Conservation (phyloP, 768 basidiomycete species). For the Pholiota conissans region DNA sequence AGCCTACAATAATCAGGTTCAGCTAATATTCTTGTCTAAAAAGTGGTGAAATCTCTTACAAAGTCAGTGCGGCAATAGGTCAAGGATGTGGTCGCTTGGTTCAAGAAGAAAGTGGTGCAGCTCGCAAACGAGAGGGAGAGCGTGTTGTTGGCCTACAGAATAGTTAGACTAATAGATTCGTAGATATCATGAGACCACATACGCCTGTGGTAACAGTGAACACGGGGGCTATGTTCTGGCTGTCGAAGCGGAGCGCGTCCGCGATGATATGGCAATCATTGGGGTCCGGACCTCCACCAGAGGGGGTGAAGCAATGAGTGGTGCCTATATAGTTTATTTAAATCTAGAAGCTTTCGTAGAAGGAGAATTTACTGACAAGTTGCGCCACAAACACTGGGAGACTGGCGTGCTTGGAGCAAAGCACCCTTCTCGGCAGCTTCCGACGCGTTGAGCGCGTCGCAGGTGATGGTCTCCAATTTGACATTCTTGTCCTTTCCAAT, state of each 20-base stretch:
- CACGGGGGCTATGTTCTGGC: constrained; percentile 32
- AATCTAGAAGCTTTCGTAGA: too few species aligned
- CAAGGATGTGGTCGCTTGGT: constrained; percentile 38
- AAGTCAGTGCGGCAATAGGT: constrained; percentile 47
- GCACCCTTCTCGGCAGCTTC: constrained; percentile 9
- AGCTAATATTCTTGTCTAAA: not conserved
- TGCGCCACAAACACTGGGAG: constrained; percentile 37
- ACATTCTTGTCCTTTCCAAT: constrained; percentile 44
- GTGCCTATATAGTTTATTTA: constrained; percentile 23
- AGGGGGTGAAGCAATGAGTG: constrained; percentile 44
- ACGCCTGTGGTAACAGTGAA: constrained; percentile 13
- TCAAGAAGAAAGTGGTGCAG: constrained; percentile 48
- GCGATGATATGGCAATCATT: constrained; percentile 49
- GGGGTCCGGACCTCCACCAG: constrained; percentile 47
- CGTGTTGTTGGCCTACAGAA: constrained; percentile 29
- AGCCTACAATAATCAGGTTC: not conserved
- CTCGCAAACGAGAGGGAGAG: constrained; percentile 35
- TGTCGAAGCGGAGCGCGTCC: constrained; percentile 46
- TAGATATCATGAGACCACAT: not conserved
- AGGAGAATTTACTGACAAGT: too few species aligned
- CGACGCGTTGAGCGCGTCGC: constrained; percentile 1
- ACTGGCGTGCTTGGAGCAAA: constrained; percentile 25
- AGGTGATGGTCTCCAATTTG: constrained; percentile 29
- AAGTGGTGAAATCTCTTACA: constrained; percentile 25
- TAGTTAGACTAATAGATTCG: not conserved